phyloP scores from a whole-genome alignment of 2,329 filamentous ascomycete species.

The Chaetomium globosum region DNA sequence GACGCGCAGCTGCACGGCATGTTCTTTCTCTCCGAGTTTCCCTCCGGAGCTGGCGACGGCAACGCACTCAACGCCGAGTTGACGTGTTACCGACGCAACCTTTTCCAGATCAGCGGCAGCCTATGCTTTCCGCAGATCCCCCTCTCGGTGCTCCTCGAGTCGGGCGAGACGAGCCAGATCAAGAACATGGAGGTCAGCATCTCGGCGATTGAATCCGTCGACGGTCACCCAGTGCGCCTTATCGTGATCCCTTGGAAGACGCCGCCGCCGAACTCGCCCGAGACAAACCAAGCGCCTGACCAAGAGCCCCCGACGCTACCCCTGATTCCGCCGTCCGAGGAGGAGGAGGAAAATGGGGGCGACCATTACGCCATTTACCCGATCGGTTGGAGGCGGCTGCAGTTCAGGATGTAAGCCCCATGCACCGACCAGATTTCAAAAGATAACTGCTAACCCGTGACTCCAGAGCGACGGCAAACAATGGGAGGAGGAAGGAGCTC shows the following conservation, averaged over 20 bases:
- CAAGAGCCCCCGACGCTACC: constrained; percentile 85
- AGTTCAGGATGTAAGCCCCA: constrained; percentile 75
- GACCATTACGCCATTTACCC: constrained; percentile 83
- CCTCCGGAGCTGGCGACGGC: constrained; percentile 62
- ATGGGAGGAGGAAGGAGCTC: constrained; percentile 88
- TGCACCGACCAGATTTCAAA: background rate
- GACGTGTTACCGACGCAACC: constrained; percentile 92
- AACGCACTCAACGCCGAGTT: constrained; percentile 72
- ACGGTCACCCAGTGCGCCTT: constrained; percentile 86
- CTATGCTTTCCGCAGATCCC: constrained; percentile 53
- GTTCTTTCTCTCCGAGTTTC: constrained; percentile 85
- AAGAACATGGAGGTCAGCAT: constrained; percentile 82
- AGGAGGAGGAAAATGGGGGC: constrained; percentile 63
- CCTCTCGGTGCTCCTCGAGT: constrained; percentile 78
- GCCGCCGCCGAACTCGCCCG: constrained; percentile 75
- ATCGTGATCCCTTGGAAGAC: constrained; percentile 99
- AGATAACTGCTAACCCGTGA: constrained; percentile 10
- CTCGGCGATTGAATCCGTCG: constrained; percentile 91
- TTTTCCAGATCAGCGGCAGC: constrained; percentile 88
- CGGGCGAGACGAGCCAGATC: constrained; percentile 81
- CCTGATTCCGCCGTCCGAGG: constrained; percentile 67
- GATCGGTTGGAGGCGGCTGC: constrained; percentile 89
- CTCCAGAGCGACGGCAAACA: constrained; percentile 84
- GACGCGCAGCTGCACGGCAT: constrained; percentile 81
- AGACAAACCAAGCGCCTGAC: constrained; percentile 66